Evolutionary conservation across 139 green algal genomes (phyloP).

Genomic region (Micractinium conductrix): DNA sequence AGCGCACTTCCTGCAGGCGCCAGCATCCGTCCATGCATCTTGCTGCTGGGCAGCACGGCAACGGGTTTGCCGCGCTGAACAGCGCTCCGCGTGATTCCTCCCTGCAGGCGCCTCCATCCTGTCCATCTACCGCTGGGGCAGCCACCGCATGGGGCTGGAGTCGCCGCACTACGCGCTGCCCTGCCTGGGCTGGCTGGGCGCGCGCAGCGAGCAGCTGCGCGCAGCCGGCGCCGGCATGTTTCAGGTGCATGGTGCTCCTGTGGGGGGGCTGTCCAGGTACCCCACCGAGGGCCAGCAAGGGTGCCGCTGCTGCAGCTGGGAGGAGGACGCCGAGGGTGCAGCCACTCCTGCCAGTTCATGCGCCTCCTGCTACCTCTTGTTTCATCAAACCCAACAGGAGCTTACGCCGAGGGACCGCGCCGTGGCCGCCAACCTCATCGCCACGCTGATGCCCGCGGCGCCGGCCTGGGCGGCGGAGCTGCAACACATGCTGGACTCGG

Average conservation of each 20-base stretch:
- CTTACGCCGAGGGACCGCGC: slow-evolving; percentile 51
- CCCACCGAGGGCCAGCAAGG: too few relatives aligned
- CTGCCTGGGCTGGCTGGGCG: slow-evolving; percentile 79
- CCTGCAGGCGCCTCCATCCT: slow-evolving; percentile 65
- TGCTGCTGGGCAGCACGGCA: too few relatives aligned
- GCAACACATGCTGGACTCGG: slow-evolving; percentile 46
- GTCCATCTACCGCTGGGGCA: slow-evolving; percentile 79
- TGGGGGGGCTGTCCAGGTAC: too few relatives aligned
- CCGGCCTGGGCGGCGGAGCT: slow-evolving; percentile 55
- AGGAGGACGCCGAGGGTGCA: too few relatives aligned
- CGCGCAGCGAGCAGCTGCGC: slow-evolving; percentile 62
- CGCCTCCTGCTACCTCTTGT: too few relatives aligned
- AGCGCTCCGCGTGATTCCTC: too few relatives aligned
- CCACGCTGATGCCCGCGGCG: slow-evolving; percentile 13
- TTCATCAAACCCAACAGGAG: too few relatives aligned
- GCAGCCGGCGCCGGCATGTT: slow-evolving; percentile 48
- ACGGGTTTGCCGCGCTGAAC: slow-evolving; percentile 3
- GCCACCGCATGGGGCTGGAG: slow-evolving; percentile 70
- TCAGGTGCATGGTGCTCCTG: slow-evolving; percentile 32
- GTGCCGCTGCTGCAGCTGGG: too few relatives aligned
- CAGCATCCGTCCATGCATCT: too few relatives aligned
- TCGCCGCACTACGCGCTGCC: slow-evolving; percentile 65
- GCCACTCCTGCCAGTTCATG: too few relatives aligned
- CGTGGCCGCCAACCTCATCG: slow-evolving; percentile 44
- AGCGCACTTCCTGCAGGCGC: too few relatives aligned